Conservation (phyloP, 768 basidiomycete species). For the Leucocoprinus birnbaumii region DNA sequence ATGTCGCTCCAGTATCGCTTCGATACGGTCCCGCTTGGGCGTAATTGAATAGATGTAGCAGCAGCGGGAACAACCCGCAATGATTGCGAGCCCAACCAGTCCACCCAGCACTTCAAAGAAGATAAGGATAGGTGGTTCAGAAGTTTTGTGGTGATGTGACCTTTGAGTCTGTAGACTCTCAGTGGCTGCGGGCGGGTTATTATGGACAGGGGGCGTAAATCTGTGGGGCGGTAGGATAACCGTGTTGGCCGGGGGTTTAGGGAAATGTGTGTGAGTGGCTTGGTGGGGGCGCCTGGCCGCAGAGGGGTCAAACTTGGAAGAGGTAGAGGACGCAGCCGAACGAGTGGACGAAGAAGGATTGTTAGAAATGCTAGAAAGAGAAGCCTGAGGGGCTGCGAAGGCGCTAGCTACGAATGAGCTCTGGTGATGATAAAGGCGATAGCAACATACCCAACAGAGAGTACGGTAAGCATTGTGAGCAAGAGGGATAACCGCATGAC, state of each 20-base stretch:
- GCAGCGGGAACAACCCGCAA: conserved; percentile 38
- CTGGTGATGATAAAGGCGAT: background rate
- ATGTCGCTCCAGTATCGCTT: conserved; percentile 37
- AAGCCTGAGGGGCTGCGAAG: background rate
- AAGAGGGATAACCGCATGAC: too few relatives aligned
- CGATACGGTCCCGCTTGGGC: conserved; percentile 43
- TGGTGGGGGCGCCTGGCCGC: background rate
- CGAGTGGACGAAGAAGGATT: background rate
- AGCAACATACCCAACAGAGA: conserved; percentile 3
- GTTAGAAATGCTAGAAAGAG: background rate
- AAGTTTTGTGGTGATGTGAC: conserved; percentile 15
- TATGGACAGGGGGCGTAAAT: background rate
- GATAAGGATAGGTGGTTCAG: conserved; percentile 35
- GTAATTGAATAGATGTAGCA: conserved; percentile 39
- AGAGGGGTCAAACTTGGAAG: background rate
- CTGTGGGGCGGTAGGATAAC: background rate
- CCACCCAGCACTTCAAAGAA: conserved; percentile 46
- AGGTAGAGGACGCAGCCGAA: background rate
- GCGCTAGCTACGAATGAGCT: background rate
- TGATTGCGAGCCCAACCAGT: conserved; percentile 29
- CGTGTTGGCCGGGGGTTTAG: conserved; percentile 1
- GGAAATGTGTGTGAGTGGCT: conserved; percentile 9
- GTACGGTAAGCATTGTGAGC: too few relatives aligned
- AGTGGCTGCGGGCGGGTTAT: conserved; percentile 13
- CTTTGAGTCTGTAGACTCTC: conserved; percentile 5